Evolutionary conservation across 2,329 filamentous ascomycete species (phyloP).

Genomic region (Lecanicillium sp.): DNA sequence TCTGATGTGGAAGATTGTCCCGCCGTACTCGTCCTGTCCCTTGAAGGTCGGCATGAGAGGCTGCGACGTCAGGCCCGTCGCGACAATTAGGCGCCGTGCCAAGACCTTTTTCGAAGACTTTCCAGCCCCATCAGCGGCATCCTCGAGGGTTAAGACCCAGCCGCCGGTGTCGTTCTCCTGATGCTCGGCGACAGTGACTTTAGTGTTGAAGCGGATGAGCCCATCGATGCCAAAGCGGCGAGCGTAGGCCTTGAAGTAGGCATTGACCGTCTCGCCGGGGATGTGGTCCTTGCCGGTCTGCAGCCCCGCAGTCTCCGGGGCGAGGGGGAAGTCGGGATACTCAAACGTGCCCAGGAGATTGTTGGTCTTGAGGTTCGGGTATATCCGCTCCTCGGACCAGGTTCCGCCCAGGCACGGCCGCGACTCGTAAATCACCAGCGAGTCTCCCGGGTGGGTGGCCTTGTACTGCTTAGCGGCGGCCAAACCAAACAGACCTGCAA

Average conservation of each 20-base stretch:
- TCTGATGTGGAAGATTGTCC: conserved; percentile 44
- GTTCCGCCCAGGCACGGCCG: conserved; percentile 57
- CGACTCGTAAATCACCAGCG: conserved; percentile 53
- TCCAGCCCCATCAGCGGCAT: conserved; percentile 14
- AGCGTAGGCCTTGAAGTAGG: conserved; percentile 42
- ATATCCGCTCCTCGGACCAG: conserved; percentile 62
- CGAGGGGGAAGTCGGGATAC: conserved; percentile 69
- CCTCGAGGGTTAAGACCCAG: conserved; percentile 35
- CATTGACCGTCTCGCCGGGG: conserved; percentile 39
- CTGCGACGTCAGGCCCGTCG: conserved; percentile 49
- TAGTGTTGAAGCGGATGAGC: conserved; percentile 34
- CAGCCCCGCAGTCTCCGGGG: conserved; percentile 43
- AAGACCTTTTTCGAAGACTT: conserved; percentile 23
- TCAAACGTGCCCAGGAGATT: conserved; percentile 69
- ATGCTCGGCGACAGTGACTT: conserved; percentile 38
- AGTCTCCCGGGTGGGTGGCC: conserved; percentile 50
- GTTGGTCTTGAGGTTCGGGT: conserved; percentile 66
- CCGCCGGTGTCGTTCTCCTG: conserved; percentile 27
- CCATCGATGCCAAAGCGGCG: conserved; percentile 35
- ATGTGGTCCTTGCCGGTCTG: conserved; percentile 39
- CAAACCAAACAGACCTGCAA: conserved; percentile 48
- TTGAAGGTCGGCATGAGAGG: conserved; percentile 39
- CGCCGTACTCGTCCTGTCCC: conserved; percentile 40
- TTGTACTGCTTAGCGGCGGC: conserved; percentile 56
- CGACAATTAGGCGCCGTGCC: conserved; percentile 45